Base-by-base conservation (phyloP, 2,329 filamentous ascomycete genomes). In the Colletotrichum sp. region DNA sequence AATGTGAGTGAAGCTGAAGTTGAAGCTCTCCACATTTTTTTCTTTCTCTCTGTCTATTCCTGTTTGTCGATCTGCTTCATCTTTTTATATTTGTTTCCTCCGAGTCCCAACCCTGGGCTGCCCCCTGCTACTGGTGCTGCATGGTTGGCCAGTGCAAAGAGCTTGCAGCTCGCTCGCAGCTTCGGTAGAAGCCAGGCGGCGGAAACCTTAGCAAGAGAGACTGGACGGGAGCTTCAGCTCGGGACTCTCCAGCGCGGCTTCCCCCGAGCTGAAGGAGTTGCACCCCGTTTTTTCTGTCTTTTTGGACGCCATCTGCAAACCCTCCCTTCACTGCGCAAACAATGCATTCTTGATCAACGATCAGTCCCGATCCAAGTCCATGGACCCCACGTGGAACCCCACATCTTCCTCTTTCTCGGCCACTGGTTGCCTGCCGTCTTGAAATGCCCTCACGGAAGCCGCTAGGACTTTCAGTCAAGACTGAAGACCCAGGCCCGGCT, bases 351-450 rank as follows among this genome's bases (percentile, higher is more conserved):
- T 55, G 44, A 30, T 71, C 68, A 64, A 71, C 32, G 48, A 65
- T 57, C 30, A 44, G 44, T 30, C 32, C 39, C 59, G 68, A 65
- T 44, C 59, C 62, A 63, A 63, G 44, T 15, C 62, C 52, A 22
- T 64, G 30, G 48, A 57, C 63, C 70, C 70, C 73, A 73, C 44
- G 73, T 75, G 73, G 70, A 68, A 64, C 64, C n/a, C 62, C 64
- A 48, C 72, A 12, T n/a, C 22, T 62, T 44, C 28, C 16, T 72
- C 13, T 26, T 2, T 13, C 16, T n/a, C 30, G 48, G 52, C 68
- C 48, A 72, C 26, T 75, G 32, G 44, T 22, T 52, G 57, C 44
- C 12, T 9, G 16, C 8, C n/a, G 18, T 32, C 36, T 24, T 24
- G 32, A 52, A 72, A 62, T 28, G 30, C 48, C 22, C 72, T 75